Base-by-base conservation (phyloP, 2,329 filamentous ascomycete species). In the Aspergillus sp. region DNA sequence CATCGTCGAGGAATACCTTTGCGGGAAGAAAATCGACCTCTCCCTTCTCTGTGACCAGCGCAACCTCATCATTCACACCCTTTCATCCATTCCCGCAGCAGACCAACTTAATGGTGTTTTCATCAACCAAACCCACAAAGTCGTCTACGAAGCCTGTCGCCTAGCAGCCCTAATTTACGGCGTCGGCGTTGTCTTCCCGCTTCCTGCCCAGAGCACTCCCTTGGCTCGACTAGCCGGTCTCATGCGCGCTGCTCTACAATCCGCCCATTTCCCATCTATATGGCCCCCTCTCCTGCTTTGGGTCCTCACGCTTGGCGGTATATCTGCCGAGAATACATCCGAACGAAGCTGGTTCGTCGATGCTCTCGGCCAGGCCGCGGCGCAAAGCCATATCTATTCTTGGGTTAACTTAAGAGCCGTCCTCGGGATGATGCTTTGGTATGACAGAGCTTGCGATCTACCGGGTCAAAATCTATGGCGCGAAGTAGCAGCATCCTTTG, bases 151-250 rank as follows among this genome's bases (percentile, higher is more conserved):
- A 37, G 46, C 62, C 7, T 62, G 57, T 37, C 66, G 66, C 8
- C 52, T 70, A 4, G 60, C 63, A 3, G 60, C 57, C 1, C 46
- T 67, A 4, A 54, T 69, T 10, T 70, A 65, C 49, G 60, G 62
- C 40, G 58, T 68, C 19, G 60, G 67, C 7, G 62, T 70, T 6
- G 52, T 69, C 29, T 68, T 68, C 45, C 68, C 68, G 9, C 52
- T 71, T 0, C 67, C 68, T 2, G 57, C 59, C 2, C 60, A 64
- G 28, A 67, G 62, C 12, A 59, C 64, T 2, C 67, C 67, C 0
- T 61, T 70, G 5, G 44, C 50, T 2, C 45, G 43, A 10, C 53
- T 71, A 2, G 57, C 61, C 1, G 43, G 46, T 2, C 50, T 59
- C 30, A 46, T 69, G 9, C 53, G 56, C 12, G 40, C 43, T 2